phyloP scores from a whole-genome alignment of 225 moss, liverwort and hornwort genomes.

The Sphagnum contortum region DNA sequence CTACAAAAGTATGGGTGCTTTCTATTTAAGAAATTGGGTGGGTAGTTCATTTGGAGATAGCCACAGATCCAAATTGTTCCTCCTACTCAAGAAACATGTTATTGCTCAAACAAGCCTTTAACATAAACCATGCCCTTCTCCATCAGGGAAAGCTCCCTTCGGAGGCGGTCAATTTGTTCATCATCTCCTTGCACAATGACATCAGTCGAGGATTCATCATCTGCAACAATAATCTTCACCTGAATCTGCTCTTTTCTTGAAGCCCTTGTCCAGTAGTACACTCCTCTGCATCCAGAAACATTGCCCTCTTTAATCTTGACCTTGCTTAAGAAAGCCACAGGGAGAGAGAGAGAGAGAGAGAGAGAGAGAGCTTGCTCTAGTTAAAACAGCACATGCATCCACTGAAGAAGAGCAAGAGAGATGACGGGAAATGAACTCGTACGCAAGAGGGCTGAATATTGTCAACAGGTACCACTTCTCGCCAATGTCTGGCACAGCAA shows the following conservation, averaged over 20 bases:
- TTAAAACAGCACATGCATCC: no score
- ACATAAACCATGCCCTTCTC: constrained; percentile 99
- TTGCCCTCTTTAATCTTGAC: no score
- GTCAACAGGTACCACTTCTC: constrained; percentile 75
- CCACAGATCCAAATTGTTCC: no score
- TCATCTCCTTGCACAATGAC: constrained; percentile 86
- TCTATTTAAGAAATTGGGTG: no score
- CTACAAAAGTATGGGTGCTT: no score
- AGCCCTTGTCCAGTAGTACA: constrained; percentile 94
- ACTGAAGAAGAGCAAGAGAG: neutral
- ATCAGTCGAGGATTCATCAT: constrained; percentile 82
- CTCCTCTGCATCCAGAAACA: constrained; percentile 41
- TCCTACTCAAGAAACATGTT: neutral
- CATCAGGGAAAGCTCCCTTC: constrained; percentile 77
- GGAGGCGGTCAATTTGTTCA: constrained; percentile 85
- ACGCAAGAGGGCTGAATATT: constrained; percentile 92
- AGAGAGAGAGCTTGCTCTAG: neutral
- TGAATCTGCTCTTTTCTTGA: constrained; percentile 87
- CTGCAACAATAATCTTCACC: constrained; percentile 83
- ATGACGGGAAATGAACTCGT: constrained; percentile 9
- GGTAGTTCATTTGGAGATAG: no score
- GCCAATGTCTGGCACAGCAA: constrained; percentile 82
- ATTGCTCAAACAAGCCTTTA: constrained; percentile 85
- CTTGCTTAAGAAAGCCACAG: neutral
- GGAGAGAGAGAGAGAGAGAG: neutral